These are phyloP conservation scores for Dothideomycetes sp. DNA, from an alignment of 2,329 filamentous ascomycete genomes.

Conservation along the genomic window DNA sequence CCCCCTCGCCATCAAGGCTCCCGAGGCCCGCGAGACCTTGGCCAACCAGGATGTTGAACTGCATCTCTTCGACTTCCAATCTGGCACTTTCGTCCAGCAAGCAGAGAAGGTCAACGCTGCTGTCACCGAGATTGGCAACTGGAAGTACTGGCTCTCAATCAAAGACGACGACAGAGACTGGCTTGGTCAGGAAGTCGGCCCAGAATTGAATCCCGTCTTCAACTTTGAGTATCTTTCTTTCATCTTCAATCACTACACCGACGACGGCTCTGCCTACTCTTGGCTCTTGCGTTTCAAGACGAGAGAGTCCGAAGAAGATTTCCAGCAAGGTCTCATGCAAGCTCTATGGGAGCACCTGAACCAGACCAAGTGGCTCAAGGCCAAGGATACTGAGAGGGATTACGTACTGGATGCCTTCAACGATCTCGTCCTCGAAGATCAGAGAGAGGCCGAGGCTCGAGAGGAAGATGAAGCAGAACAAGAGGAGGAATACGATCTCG, in stretches of 20 bases:
- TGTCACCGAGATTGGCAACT: conserved; percentile 78
- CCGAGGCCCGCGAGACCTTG: conserved; percentile 63
- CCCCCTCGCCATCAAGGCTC: conserved; percentile 51
- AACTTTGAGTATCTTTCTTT: conserved; percentile 99
- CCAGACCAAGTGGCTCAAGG: conserved; percentile 85
- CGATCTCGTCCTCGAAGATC: conserved; percentile 76
- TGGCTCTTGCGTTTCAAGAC: conserved; percentile 93
- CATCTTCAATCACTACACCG: conserved; percentile 94
- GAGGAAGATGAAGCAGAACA: conserved; percentile 46
- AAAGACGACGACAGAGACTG: conserved; percentile 66
- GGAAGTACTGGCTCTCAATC: conserved; percentile 94
- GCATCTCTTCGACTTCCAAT: conserved; percentile 85
- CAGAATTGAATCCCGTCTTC: conserved; percentile 95
- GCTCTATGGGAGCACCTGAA: conserved; percentile 96
- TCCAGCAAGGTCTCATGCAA: conserved; percentile 91
- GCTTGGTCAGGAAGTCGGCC: conserved; percentile 75
- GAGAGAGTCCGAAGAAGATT: conserved; percentile 67
- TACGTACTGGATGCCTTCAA: conserved; percentile 95
- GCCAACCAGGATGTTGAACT: conserved; percentile 71
- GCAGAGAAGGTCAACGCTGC: conserved; percentile 66
- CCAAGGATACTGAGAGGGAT: conserved; percentile 83
- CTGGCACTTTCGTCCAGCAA: conserved; percentile 74
- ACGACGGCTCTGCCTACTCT: conserved; percentile 83
- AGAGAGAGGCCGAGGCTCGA: conserved; percentile 45
- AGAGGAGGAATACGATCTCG: conserved; percentile 50